Evolutionary conservation across 2,329 filamentous ascomycete genomes (phyloP).

Genomic region (Neocucurbitaria cava): DNA sequence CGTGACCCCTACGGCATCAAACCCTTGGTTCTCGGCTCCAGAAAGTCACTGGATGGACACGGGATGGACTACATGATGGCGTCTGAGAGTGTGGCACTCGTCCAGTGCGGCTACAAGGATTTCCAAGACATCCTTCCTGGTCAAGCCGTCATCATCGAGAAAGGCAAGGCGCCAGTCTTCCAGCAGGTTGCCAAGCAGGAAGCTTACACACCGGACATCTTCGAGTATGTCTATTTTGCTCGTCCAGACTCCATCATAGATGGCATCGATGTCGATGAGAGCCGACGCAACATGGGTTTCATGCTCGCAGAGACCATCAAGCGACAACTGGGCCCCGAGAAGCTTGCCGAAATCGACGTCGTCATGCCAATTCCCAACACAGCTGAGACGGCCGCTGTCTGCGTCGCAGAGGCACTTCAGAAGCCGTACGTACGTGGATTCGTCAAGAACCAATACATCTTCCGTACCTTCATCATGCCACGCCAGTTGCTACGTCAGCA

Average conservation of each 20-base stretch:
- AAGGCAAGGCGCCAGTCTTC: constrained; percentile 76
- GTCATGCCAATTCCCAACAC: constrained; percentile 88
- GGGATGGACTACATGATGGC: constrained; percentile 88
- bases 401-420: constrained; percentile 74
- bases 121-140: constrained; percentile 82
- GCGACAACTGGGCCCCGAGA: constrained; percentile 70
- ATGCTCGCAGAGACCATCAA: constrained; percentile 78
- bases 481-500: constrained; percentile 82
- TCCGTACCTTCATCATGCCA: constrained; percentile 87
- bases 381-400: constrained; percentile 79
- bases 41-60: constrained; percentile 69
- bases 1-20: constrained; percentile 82
- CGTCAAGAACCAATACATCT: constrained; percentile 89
- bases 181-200: constrained; percentile 73
- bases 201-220: constrained; percentile 82
- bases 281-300: constrained; percentile 84
- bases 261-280: constrained; percentile 84
- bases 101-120: constrained; percentile 79
- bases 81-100: constrained; percentile 84
- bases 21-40: constrained; percentile 78
- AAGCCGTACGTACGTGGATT: constrained; percentile 84
- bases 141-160: constrained; percentile 84
- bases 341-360: constrained; percentile 78
- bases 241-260: constrained; percentile 84
- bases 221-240: constrained; percentile 88